Conservation (phyloP, 768 basidiomycete species). For the Mycena venus region DNA sequence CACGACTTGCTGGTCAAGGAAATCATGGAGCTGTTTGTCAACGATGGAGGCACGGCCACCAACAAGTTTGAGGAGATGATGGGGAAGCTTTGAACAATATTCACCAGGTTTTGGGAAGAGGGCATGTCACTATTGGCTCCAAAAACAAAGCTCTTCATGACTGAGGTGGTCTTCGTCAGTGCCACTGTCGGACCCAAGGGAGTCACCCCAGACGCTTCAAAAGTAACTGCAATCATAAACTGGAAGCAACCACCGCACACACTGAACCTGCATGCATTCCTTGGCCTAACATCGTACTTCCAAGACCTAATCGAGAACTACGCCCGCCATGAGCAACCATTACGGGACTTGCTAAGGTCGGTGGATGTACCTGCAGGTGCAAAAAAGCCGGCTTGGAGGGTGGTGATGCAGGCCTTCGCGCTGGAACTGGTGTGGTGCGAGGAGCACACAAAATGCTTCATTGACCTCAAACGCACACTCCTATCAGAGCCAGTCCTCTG, state of each 20-base stretch:
- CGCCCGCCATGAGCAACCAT: slow-evolving; percentile 42
- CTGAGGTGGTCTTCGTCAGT: slow-evolving; percentile 51
- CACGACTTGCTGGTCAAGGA: slow-evolving; percentile 41
- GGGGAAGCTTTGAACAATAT: too few species aligned
- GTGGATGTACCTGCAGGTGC: slow-evolving; percentile 35
- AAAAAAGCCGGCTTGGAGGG: slow-evolving; percentile 40
- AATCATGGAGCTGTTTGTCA: slow-evolving; percentile 51
- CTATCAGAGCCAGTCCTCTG: slow-evolving; percentile 37
- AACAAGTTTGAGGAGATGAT: slow-evolving; percentile 43
- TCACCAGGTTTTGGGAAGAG: slow-evolving; percentile 41
- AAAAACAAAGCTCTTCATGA: slow-evolving; percentile 53
- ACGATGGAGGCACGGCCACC: slow-evolving; percentile 49
- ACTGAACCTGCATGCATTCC: slow-evolving; percentile 46
- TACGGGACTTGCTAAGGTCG: slow-evolving; percentile 43
- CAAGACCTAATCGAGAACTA: slow-evolving; percentile 51
- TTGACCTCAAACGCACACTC: slow-evolving; percentile 36
- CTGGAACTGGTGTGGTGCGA: slow-evolving; percentile 30
- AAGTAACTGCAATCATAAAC: slow-evolving; percentile 53
- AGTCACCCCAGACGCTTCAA: slow-evolving; percentile 49
- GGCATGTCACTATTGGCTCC: slow-evolving; percentile 52
- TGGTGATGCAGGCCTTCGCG: slow-evolving; percentile 36
- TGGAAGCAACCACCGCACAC: slow-evolving; percentile 46
- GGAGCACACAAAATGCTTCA: slow-evolving; percentile 39
- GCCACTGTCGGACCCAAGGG: slow-evolving; percentile 47
- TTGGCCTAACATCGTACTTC: slow-evolving; percentile 53